phyloP scores from a whole-genome alignment of 495 filamentous ascomycete genomes.

The Trichocladium antarcticum region DNA sequence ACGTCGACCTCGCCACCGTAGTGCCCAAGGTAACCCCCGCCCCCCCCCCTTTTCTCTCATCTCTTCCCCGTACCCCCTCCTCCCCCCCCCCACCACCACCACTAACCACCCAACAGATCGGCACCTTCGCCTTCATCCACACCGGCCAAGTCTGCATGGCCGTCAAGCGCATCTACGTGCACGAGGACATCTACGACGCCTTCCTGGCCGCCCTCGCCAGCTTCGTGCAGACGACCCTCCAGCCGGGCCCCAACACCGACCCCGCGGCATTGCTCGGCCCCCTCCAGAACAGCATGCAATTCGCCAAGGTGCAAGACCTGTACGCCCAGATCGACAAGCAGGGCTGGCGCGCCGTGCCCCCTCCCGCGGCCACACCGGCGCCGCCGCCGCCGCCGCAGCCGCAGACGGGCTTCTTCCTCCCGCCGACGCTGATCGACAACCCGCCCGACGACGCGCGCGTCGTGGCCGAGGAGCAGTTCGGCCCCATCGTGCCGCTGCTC shows the following conservation, averaged over 20 bases:
- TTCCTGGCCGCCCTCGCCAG: slow-evolving; percentile 45
- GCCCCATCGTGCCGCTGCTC: slow-evolving; percentile 47
- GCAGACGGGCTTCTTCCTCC: slow-evolving; percentile 32
- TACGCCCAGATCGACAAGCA: slow-evolving; percentile 31
- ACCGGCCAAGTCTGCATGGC: slow-evolving; percentile 43
- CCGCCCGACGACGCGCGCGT: slow-evolving; percentile 33
- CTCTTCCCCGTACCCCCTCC: too few relatives aligned
- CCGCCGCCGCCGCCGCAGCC: background rate
- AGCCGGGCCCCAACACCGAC: slow-evolving; percentile 26
- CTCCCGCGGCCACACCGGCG: slow-evolving; percentile 14
- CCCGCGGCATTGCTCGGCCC: slow-evolving; percentile 38
- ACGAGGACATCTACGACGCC: slow-evolving; percentile 51
- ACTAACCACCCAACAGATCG: too few relatives aligned
- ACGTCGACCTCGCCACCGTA: slow-evolving; percentile 54
- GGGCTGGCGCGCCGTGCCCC: slow-evolving; percentile 28
- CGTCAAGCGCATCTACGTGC: slow-evolving; percentile 55
- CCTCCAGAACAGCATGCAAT: slow-evolving; percentile 52
- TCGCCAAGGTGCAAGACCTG: slow-evolving; percentile 37
- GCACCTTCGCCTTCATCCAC: slow-evolving; percentile 44
- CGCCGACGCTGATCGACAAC: slow-evolving; percentile 36
- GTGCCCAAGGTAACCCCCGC: too few relatives aligned
- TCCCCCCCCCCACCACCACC: too few relatives aligned
- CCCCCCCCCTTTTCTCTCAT: too few relatives aligned
- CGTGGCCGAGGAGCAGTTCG: slow-evolving; percentile 38
- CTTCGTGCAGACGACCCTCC: slow-evolving; percentile 39